Conservation (phyloP, 169 alveolate genomes). For the Babesia sp. region DNA sequence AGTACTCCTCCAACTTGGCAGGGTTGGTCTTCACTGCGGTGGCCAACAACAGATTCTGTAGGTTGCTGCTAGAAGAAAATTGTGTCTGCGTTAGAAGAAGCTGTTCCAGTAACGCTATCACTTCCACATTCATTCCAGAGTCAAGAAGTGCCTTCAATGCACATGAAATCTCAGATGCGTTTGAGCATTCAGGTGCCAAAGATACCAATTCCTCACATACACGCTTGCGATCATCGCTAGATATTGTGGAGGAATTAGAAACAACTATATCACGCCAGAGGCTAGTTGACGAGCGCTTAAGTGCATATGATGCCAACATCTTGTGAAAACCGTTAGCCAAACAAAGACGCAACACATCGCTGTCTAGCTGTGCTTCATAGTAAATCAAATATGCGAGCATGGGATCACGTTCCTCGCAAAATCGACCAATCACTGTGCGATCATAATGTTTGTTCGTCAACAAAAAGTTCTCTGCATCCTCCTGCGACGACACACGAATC, state of each 20-base stretch:
- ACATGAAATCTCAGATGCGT: constrained; percentile 93
- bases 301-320: constrained; percentile 33
- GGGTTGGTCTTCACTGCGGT: constrained; percentile 78
- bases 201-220: constrained; percentile 34
- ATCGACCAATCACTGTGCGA: constrained; percentile 95
- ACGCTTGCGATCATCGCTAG: constrained; percentile 1
- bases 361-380: constrained; percentile 96
- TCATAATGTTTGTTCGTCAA: constrained; percentile 96
- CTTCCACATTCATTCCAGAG: constrained; percentile 95
- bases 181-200: constrained; percentile 91
- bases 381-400: constrained; percentile 98
- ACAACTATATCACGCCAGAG: constrained; percentile 1
- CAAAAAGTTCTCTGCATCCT: constrained; percentile 94
- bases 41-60: constrained; percentile 79
- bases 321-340: constrained; percentile 89
- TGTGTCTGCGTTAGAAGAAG: constrained; percentile 80
- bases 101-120: constrained; percentile 86
- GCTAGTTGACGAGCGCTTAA: constrained; percentile 27
- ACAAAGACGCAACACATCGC: constrained; percentile 95
- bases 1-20: constrained; percentile 81
- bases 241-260: not conserved
- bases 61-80: constrained; percentile 94
- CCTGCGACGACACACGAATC: constrained; percentile 95
- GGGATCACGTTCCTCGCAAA: constrained; percentile 99
- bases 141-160: constrained; percentile 98